Conservation (phyloP, 352 stramenopile genomes). For the Globisporangium barbulae region DNA sequence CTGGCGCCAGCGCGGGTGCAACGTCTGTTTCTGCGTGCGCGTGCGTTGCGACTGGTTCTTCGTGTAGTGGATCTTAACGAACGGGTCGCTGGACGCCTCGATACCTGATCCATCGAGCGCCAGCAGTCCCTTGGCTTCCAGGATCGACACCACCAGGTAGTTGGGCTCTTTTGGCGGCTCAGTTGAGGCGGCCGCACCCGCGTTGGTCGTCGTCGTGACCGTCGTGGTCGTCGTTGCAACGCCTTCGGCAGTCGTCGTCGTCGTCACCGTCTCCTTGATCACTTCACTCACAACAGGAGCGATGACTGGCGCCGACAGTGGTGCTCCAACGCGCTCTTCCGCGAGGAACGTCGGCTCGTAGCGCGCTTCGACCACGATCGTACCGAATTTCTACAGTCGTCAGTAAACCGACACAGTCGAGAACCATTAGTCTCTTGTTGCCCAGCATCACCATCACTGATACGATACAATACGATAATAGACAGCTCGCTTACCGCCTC, state of each 20-base stretch:
- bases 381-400: constrained; percentile 10
- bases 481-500: constrained; percentile 3
- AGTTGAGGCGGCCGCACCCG: not conserved
- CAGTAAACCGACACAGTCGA: not conserved
- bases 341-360: constrained; percentile 44
- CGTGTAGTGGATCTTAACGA: constrained; percentile 53
- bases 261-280: constrained; percentile 9
- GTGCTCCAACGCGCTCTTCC: constrained; percentile 7
- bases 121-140: constrained; percentile 53
- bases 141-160: constrained; percentile 62
- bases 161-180: constrained; percentile 28
- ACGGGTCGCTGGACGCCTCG: constrained; percentile 63
- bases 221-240: constrained; percentile 13
- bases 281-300: constrained; percentile 10
- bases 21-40: constrained; percentile 58
- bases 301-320: not conserved
- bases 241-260: constrained; percentile 13
- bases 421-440: not conserved
- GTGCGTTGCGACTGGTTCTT: constrained; percentile 61
- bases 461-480: not conserved
- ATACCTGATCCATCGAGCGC: constrained; percentile 52
- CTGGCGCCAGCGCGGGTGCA: constrained; percentile 65
- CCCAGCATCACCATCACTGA: not conserved
- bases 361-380: constrained; percentile 29
- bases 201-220: constrained; percentile 10